These are phyloP conservation scores for Pythium utonaiense DNA, from an alignment of 352 stramenopile species.

Conservation along the genomic window DNA sequence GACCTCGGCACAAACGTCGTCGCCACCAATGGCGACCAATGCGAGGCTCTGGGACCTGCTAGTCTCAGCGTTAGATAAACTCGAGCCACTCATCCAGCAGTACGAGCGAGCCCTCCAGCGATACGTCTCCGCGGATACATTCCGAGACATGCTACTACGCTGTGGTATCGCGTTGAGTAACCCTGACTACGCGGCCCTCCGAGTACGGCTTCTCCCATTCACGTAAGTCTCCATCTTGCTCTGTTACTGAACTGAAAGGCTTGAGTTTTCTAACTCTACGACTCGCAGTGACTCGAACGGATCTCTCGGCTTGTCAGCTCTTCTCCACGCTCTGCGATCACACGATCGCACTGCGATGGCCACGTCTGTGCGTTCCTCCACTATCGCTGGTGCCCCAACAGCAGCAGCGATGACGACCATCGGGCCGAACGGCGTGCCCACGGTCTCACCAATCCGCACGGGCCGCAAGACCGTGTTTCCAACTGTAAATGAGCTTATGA, in stretches of 20 bases:
- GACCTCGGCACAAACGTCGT: slow-evolving; percentile 39
- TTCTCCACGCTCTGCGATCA: slow-evolving; percentile 47
- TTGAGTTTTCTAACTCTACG: slow-evolving; percentile 1
- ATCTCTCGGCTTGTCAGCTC: slow-evolving; percentile 32
- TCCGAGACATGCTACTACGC: slow-evolving; percentile 56
- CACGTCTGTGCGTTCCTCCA: slow-evolving; percentile 20
- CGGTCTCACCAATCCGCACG: slow-evolving; percentile 51
- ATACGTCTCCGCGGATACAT: slow-evolving; percentile 48
- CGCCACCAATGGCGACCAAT: slow-evolving; percentile 24
- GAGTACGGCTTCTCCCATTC: slow-evolving; percentile 56
- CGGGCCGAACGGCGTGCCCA: slow-evolving; percentile 15
- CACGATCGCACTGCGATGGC: slow-evolving; percentile 44
- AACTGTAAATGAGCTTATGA: slow-evolving; percentile 18
- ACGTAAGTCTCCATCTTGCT: slow-evolving; percentile 31
- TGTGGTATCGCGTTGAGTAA: slow-evolving; percentile 65
- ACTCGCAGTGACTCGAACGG: slow-evolving; percentile 49
- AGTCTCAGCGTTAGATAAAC: slow-evolving; percentile 39
- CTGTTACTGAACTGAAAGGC: not conserved
- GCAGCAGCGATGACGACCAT: not conserved
- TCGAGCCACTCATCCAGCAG: slow-evolving; percentile 52
- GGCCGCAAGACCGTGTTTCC: slow-evolving; percentile 54
- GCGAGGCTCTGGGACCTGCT: slow-evolving; percentile 65
- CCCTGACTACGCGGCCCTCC: slow-evolving; percentile 61
- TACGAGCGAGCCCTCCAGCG: slow-evolving; percentile 52
- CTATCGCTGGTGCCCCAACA: slow-evolving; percentile 19